phyloP scores from a whole-genome alignment of 2,329 filamentous ascomycete genomes.

The Aureobasidium subglaciale region DNA sequence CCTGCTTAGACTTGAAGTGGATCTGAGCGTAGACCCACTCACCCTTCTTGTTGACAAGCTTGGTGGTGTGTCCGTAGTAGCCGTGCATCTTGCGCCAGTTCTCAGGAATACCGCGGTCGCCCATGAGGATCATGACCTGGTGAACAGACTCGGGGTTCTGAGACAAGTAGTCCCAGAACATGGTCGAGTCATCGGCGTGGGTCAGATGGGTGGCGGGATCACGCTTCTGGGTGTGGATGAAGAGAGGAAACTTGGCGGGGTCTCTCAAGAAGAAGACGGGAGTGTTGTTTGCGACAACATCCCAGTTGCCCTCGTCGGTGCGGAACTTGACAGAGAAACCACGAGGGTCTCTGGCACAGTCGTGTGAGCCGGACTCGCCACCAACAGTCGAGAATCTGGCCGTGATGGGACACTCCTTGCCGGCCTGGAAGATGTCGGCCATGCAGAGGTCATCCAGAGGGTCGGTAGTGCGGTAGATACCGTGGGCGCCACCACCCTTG shows the following conservation, averaged over 20 bases:
- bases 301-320: conserved; percentile 67
- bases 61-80: conserved; percentile 46
- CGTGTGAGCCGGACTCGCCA: conserved; percentile 64
- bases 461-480: conserved; percentile 41
- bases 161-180: conserved; percentile 59
- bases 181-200: conserved; percentile 56
- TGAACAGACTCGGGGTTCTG: conserved; percentile 49
- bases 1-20: conserved; percentile 47
- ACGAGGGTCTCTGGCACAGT: conserved; percentile 64
- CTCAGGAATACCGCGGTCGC: conserved; percentile 49
- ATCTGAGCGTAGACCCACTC: conserved; percentile 49
- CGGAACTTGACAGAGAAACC: conserved; percentile 69
- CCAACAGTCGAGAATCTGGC: conserved; percentile 70
- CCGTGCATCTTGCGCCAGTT: conserved; percentile 51
- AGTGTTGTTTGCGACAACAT: conserved; percentile 66
- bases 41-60: conserved; percentile 47
- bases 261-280: conserved; percentile 71
- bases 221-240: conserved; percentile 71
- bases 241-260: conserved; percentile 64
- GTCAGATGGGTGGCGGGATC: conserved; percentile 63
- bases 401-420: conserved; percentile 62
- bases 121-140: conserved; percentile 49
- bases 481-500: conserved; percentile 44
- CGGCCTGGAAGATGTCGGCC: conserved; percentile 48
- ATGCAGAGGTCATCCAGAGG: conserved; percentile 39